phyloP scores from a whole-genome alignment of 495 filamentous ascomycete genomes.

The Xylaria castorea region DNA sequence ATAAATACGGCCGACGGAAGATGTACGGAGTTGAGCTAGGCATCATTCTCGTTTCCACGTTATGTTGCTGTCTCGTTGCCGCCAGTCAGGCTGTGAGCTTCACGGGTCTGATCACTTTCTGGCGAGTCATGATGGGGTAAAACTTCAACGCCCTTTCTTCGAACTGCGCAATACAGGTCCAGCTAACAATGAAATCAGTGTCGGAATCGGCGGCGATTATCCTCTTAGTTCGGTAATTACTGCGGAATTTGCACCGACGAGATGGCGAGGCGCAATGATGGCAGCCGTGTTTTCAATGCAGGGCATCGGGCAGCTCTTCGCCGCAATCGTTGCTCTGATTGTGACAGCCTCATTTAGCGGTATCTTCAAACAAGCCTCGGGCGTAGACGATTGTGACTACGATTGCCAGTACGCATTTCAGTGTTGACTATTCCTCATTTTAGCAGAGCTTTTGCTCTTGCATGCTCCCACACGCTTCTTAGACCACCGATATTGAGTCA shows the following conservation, averaged over 20 bases:
- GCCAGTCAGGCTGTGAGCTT: conserved; percentile 65
- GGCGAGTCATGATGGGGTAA: conserved; percentile 75
- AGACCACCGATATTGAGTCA: not conserved
- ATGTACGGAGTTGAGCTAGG: conserved; percentile 83
- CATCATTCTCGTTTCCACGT: conserved; percentile 72
- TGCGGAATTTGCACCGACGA: conserved; percentile 84
- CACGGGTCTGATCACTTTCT: conserved; percentile 78
- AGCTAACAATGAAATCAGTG: conserved; percentile 34
- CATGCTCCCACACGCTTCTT: not conserved
- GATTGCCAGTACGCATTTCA: conserved; percentile 56
- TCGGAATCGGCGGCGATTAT: conserved; percentile 78
- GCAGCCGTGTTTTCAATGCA: conserved; percentile 88
- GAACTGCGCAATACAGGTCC: not conserved
- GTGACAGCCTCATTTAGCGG: conserved; percentile 73
- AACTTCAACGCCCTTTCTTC: not conserved
- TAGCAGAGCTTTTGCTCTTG: not conserved
- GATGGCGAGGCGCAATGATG: conserved; percentile 90
- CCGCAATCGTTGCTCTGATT: conserved; percentile 74
- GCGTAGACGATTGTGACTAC: conserved; percentile 59
- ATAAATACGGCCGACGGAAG: conserved; percentile 71
- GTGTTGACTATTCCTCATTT: not conserved
- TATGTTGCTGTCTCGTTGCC: conserved; percentile 66
- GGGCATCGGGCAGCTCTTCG: conserved; percentile 75
- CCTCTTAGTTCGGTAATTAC: conserved; percentile 81
- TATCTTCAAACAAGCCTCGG: conserved; percentile 58